Evolutionary conservation across 1,139 yeast genomes (phyloP).

Genomic region (Zygosaccharomyces sapae): DNA sequence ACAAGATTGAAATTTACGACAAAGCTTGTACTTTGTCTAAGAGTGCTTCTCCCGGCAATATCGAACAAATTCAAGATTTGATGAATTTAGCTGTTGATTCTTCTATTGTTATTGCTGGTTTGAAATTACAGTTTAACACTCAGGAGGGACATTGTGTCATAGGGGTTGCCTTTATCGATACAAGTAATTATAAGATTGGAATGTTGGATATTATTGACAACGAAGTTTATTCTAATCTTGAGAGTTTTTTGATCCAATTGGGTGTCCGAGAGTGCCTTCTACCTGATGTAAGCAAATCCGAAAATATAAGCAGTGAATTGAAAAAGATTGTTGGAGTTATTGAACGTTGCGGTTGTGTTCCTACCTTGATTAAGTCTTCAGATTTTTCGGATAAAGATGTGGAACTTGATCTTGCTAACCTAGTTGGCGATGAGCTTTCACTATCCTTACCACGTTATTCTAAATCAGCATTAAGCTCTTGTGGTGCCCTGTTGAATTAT

Average conservation of each 20-base stretch:
- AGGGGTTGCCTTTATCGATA: constrained; percentile 80
- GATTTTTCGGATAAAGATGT: constrained; percentile 58
- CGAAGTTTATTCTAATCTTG: constrained; percentile 80
- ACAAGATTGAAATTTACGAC: constrained; percentile 72
- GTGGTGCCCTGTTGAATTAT: constrained; percentile 41
- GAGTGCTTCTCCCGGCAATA: constrained; percentile 86
- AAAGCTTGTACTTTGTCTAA: constrained; percentile 53
- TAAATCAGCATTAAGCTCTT: constrained; percentile 38
- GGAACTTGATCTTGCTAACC: constrained; percentile 67
- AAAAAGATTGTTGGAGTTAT: constrained; percentile 57
- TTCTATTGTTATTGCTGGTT: constrained; percentile 69
- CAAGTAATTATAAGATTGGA: constrained; percentile 61
- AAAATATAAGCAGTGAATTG: constrained; percentile 40
- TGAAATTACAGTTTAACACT: constrained; percentile 49
- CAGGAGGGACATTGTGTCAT: constrained; percentile 48
- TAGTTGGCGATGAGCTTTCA: constrained; percentile 52
- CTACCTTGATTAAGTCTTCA: constrained; percentile 54
- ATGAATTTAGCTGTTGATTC: constrained; percentile 52
- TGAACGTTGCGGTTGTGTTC: constrained; percentile 71
- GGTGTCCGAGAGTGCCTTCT: constrained; percentile 83
- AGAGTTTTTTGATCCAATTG: constrained; percentile 76
- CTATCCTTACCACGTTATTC: constrained; percentile 52
- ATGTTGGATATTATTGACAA: constrained; percentile 80
- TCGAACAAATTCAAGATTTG: constrained; percentile 74
- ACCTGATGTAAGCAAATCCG: constrained; percentile 45